Conservation (phyloP, 2,329 filamentous ascomycete genomes). For the Fusarium poae region DNA sequence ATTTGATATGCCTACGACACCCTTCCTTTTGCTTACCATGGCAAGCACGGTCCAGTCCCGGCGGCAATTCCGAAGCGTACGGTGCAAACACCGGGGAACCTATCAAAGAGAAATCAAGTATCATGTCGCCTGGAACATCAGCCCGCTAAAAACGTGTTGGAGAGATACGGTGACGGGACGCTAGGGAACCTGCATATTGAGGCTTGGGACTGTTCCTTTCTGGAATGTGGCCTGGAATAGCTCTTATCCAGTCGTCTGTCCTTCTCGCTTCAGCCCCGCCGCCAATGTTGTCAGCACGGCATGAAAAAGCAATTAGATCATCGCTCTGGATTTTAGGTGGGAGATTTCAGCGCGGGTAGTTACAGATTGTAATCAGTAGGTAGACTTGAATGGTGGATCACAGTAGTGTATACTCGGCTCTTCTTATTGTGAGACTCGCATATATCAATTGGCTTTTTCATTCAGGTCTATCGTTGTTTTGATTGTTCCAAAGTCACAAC, state of each 20-base stretch:
- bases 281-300: slow-evolving; percentile 4
- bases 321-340: not conserved
- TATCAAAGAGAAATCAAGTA: not conserved
- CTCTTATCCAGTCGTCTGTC: slow-evolving; percentile 6
- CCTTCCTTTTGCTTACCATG: not conserved
- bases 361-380: slow-evolving; percentile 12
- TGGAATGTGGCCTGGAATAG: slow-evolving; percentile 26
- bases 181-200: slow-evolving; percentile 28
- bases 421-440: slow-evolving; percentile 19
- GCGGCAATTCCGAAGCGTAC: slow-evolving; percentile 15
- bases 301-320: slow-evolving; percentile 1
- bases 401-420: not conserved
- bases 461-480: not conserved
- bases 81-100: slow-evolving; percentile 25
- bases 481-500: not conserved
- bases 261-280: slow-evolving; percentile 26
- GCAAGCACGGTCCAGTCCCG: slow-evolving; percentile 23
- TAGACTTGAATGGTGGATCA: not conserved
- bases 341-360: slow-evolving; percentile 16
- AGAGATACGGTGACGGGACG: slow-evolving; percentile 21
- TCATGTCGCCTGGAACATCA: slow-evolving; percentile 33
- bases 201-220: slow-evolving; percentile 18
- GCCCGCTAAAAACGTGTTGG: slow-evolving; percentile 28
- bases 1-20: slow-evolving; percentile 13
- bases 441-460: not conserved